Base-by-base conservation (phyloP, 495 filamentous ascomycete species). In the Coniosporium apollinis region DNA sequence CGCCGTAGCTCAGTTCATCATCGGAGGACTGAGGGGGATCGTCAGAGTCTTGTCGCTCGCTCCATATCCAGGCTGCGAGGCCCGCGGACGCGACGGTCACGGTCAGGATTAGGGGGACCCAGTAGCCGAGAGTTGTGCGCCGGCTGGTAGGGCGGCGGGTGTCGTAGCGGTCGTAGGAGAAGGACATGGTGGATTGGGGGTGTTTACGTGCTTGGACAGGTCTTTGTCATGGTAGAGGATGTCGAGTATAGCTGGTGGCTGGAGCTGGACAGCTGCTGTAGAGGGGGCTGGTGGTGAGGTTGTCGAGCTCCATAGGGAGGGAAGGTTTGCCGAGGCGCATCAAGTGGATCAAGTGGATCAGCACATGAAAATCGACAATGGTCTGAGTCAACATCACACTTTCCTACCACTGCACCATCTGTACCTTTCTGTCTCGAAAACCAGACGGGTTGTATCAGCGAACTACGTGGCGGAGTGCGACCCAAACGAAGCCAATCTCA, bases 21-120 rank as follows among this genome's bases (percentile, higher is more conserved):
- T 59, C 20, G 52, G 50, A 20, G 43, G 39, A 11, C 46, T 50
- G 25, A 51, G 54, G 18, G 44, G 41, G 35, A 31, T 80, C 71
- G 14, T 82, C 78, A 45, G 79, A 64, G 38, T 75, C 76, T 38
- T 59, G 69, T 50, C 82, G 74, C 60, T 89, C 82, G 57, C 78
- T 87, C 85, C 83, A 92, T 19, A 86, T 70, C 86, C 86, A 94
- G 16, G 85, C 82, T 18, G 74, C 85, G 34, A 89, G 60, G 19
- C 83, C 82, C 34, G 79, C 68, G 16, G 85, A 80, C 22, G 85
- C 85, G 44, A 86, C 68, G 33, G 83, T 83, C 22, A 87, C 73
- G 26, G 85, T 93, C 40, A 92, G 50, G 33, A 74, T 75, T 29
- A 93, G 60, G 36, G 85, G 85, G 36, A 87, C 67, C 82, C 83